Evolutionary conservation across 1,284 basidiomycete species (phyloP), one percentile per base, ranked within the genome.

Genomic region (Apiotrichum siamense): DNA sequence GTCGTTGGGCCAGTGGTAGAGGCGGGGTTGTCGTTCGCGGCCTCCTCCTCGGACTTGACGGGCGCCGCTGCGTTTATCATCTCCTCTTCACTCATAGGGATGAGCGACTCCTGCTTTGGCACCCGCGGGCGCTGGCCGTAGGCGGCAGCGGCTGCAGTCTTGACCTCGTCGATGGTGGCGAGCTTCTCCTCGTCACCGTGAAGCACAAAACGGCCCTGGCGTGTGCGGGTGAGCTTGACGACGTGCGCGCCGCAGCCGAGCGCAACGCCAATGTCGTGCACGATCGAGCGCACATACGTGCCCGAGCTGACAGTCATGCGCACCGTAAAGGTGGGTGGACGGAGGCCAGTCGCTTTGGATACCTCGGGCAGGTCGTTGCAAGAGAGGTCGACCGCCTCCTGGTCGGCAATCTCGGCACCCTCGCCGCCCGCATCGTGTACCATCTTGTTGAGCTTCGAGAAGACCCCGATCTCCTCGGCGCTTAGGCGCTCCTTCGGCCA

Each of bases 301-400:
- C 92, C 92, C n/a, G 87, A 87, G 17, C 88, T 90, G 9, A 96
- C 93, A 51, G 80, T 86, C 90, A 97, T 93, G 49, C 81, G 81
- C 55, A 97, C 76, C 11, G 86, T 85, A 69, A 97, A 94, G n/a
- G 84, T 85, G 0, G 84, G 80, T 1, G 91, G 87, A 15, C 66
- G 60, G 36, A 65, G 46, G 13, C 62, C 70, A 5, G 68, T 66
- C 20, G 50, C 57, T 4, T 65, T 68, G 47, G 79, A 73, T 29
- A 77, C 76, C 18, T 75, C 74, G 24, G 72, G 57, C 13, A 74
- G 66, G 3, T 62, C 59, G 29, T 67, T 61, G 17, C 55, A 55
- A 5, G 57, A 55, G 15, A 69, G 54, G 46, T 67, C 55, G 7
- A 70, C 60, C 17, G 63, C 52, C 10, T 69, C 62, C 18, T 64